These are phyloP conservation scores for Rhizopogon vulgaris DNA, from an alignment of 768 basidiomycete genomes.

Conservation along the genomic window DNA sequence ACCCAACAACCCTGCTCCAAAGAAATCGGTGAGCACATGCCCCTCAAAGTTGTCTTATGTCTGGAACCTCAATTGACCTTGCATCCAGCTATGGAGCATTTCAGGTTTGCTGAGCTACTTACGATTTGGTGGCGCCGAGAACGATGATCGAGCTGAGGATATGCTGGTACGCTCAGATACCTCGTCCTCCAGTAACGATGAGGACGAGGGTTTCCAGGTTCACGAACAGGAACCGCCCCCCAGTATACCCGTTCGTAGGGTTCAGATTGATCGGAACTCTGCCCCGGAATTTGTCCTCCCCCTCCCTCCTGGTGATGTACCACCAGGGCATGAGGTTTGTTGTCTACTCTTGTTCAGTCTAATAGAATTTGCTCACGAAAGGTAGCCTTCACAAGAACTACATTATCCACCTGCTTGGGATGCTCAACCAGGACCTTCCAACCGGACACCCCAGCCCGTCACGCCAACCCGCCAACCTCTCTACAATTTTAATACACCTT, in stretches of 20 bases:
- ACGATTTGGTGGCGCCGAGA: conserved; percentile 29
- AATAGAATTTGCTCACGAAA: not conserved
- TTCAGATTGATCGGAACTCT: conserved; percentile 12
- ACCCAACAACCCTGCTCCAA: conserved; percentile 19
- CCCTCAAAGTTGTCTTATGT: not conserved
- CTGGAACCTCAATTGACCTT: conserved; percentile 7
- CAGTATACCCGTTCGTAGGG: conserved; percentile 16
- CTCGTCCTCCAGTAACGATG: conserved; percentile 15
- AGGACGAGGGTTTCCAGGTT: conserved; percentile 12
- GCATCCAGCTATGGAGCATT: conserved; percentile 40
- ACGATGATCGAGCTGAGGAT: conserved; percentile 16
- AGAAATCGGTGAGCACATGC: conserved; percentile 42
- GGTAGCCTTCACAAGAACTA: not conserved
- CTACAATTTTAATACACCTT: conserved; percentile 10
- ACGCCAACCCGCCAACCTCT: conserved; percentile 7
- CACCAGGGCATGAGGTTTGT: not conserved
- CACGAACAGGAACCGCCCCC: conserved; percentile 18
- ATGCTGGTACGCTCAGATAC: conserved; percentile 8
- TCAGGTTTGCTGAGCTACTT: conserved; percentile 43
- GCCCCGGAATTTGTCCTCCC: conserved; percentile 8
- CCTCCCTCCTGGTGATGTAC: conserved; percentile 9
- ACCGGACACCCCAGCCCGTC: not conserved
- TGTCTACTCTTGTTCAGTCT: not conserved
- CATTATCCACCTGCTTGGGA: conserved; percentile 5
- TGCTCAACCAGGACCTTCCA: conserved; percentile 1